Conservation (phyloP, 768 basidiomycete species). For the Lactarius vividus region DNA sequence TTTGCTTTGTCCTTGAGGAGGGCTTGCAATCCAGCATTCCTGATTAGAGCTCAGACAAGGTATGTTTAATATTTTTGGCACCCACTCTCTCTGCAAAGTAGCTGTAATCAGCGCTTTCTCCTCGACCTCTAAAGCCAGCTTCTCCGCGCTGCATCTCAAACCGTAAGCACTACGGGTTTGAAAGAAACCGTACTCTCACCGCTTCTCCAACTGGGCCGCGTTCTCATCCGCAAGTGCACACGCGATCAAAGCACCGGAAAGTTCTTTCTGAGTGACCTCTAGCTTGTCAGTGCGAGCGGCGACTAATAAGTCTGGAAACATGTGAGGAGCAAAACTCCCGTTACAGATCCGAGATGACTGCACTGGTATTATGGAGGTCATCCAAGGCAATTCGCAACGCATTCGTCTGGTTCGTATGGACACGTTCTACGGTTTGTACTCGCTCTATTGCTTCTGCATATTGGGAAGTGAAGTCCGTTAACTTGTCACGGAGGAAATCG, state of each 20-base stretch:
- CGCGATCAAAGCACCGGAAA: constrained; percentile 11
- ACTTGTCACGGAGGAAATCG: constrained; percentile 27
- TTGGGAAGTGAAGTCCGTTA: constrained; percentile 28
- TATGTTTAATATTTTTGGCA: background rate
- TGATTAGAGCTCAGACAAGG: background rate
- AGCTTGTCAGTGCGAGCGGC: constrained; percentile 19
- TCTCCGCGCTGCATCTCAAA: constrained; percentile 6
- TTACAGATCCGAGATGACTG: background rate
- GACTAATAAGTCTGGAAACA: constrained; percentile 4
- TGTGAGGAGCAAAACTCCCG: background rate
- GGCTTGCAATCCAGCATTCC: constrained; percentile 23
- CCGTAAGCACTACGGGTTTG: background rate
- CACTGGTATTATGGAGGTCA: constrained; percentile 24
- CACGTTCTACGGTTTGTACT: constrained; percentile 12
- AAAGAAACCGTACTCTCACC: background rate
- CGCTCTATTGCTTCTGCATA: constrained; percentile 24
- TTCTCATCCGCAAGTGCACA: constrained; percentile 17
- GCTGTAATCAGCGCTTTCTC: constrained; percentile 7
- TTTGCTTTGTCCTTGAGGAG: constrained; percentile 20
- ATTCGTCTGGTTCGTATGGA: constrained; percentile 15
- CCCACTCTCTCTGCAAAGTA: constrained; percentile 21
- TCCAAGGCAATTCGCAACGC: constrained; percentile 15
- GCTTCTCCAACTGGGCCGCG: constrained; percentile 5
- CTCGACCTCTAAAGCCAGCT: constrained; percentile 11
- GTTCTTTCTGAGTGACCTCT: constrained; percentile 20